A percentile compares a stretch with the other conserved stretches of the same genome.
Evolutionary conservation across 1,139 yeast genomes (phyloP).

Genomic region (Candida dubliniensis): DNA sequence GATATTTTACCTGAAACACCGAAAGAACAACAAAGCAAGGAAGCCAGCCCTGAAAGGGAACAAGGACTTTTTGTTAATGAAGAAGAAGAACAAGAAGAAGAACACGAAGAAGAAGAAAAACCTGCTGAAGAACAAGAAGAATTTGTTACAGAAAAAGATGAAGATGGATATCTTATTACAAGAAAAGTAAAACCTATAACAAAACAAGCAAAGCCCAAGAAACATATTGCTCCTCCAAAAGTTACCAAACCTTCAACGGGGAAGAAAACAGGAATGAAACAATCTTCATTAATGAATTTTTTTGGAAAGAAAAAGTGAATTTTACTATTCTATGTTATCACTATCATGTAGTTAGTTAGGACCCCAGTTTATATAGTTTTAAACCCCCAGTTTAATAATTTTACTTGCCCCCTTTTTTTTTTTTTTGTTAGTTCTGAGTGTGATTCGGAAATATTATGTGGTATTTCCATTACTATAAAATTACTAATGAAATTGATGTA

Average conservation of each 20-base stretch:
- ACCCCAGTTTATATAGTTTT: no score
- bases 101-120: slow-evolving; percentile 1
- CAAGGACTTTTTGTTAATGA: slow-evolving; percentile 11
- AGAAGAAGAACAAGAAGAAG: slow-evolving; percentile 9
- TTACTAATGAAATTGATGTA: no score
- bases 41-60: slow-evolving; percentile 2
- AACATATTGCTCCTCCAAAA: slow-evolving; percentile 10
- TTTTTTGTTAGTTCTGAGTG: no score
- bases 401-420: no score
- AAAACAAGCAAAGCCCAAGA: slow-evolving; percentile 14
- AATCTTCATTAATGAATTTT: slow-evolving; percentile 42
- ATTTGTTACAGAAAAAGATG: slow-evolving; percentile 30
- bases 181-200: slow-evolving; percentile 22
- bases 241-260: slow-evolving; percentile 8
- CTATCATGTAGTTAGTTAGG: not conserved
- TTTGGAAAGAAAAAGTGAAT: slow-evolving; percentile 26
- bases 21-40: not conserved
- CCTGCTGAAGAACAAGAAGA: slow-evolving; percentile 11
- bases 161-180: slow-evolving; percentile 42
- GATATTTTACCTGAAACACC: not conserved
- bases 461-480: no score
- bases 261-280: slow-evolving; percentile 29
- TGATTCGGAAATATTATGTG: no score
- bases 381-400: no score
- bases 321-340: not conserved